Evolutionary conservation across 352 stramenopile genomes (phyloP), one percentile per base, ranked within the genome.

Genomic region (Blastocystis hominis): DNA sequence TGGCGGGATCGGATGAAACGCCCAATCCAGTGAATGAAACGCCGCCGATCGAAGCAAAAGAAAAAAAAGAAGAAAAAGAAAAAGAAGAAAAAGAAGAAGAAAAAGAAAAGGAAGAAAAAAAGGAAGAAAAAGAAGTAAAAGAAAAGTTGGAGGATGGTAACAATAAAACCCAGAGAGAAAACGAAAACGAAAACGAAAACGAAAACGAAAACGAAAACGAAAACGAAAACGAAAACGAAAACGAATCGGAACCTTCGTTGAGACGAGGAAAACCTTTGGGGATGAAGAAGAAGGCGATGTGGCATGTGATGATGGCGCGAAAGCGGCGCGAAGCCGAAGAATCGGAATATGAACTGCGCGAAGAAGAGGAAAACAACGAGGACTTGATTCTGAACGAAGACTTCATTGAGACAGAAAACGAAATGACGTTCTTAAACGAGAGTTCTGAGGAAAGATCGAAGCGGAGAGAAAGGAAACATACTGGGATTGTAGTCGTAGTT

Each of bases 31-130:
- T n/a, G n/a, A n/a, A n/a, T n/a, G n/a, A n/a, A n/a, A n/a, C 34
- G 30, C 2, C 34, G 42, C 15, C 63, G 24, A 42, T 42, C 20
- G 24, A 24, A 72, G 34, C 20, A 10, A 17, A 75, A 3, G 75
- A n/a, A 9, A 50, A 13, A 50, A 86, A 24, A 40, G 76, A 38
- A 34, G 42, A 66, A n/a, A n/a, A n/a, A n/a, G n/a, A n/a, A n/a
- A n/a, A n/a, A n/a, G n/a, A n/a, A n/a, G n/a, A n/a, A n/a, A n/a
- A n/a, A n/a, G n/a, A n/a, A n/a, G n/a, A n/a, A n/a, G n/a, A n/a
- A n/a, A 56, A 40, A 86, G 72, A 81, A 81, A 54, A 72, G n/a
- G 55, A 75, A 44, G 76, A 56, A 77, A 9, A 78, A 42, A 30
- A 72, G 20, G 7, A 86, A 42, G 24, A 36, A 34, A 56, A 75